Evolutionary conservation across 345 rosid species (phyloP), one percentile per base, ranked within the genome.

Genomic region (Chamaenerion angustifolium): DNA sequence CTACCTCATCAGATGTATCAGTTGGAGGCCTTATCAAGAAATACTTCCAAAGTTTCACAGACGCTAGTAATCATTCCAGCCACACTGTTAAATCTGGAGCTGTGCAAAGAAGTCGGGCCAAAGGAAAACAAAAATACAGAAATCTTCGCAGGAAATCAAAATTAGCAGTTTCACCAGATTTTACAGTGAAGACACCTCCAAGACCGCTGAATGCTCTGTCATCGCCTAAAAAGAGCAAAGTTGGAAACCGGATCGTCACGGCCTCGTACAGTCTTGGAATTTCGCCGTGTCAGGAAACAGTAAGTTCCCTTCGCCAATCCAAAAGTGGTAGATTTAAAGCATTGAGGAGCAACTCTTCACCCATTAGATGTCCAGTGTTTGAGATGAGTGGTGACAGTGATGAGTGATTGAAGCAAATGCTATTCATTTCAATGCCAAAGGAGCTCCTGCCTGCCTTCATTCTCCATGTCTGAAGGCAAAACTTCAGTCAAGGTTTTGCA

Each of bases 351-450:
- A 40, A 47, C 14, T 12, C 63, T 46, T 63, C 50, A 51, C 18
- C 46, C 46, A 40, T 56, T 8, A 73, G 49, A 50, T 63, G 40
- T 46, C 25, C 52, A 16, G 70, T 46, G 17, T 79, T 71, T 54
- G 81, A 79, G 58, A 64, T 79, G 13, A 68, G 79, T 15, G 68
- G 66, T 16, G 56, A 53, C 63, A 59, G 45, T 3, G 79, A 68
- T 25, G 67, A 64, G 51, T 31, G 37, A 31, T 31, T 31, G 37
- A 31, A 31, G 37, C 10, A 31, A 8, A 31, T 31, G 8, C 37
- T 31, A 31, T 31, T 31, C 37, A 31, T 31, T 23, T 23, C 27
- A 23, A 23, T 23, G 27, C 27, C 27, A 23, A 23, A 23, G 27
- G 27, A n/a, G n/a, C n/a, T n/a, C n/a, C n/a, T n/a, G n/a, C n/a